These are phyloP conservation scores for Amphibolis antarctica DNA, from an alignment of 106 monocot species.

Conservation along the genomic window DNA sequence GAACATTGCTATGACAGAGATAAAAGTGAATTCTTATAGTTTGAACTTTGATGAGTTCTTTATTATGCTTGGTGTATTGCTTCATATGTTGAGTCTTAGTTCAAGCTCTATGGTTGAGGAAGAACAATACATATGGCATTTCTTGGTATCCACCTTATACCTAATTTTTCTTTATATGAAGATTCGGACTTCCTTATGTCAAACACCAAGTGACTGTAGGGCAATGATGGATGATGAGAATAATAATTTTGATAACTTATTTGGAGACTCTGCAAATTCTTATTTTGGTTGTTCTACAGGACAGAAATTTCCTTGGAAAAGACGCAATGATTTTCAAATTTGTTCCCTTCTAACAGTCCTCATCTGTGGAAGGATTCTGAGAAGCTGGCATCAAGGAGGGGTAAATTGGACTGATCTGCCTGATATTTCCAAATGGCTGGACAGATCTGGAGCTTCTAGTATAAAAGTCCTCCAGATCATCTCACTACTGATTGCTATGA, in stretches of 20 bases:
- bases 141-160: slow-evolving; percentile 61
- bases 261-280: slow-evolving; percentile 3
- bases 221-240: slow-evolving; percentile 5
- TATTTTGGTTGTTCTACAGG: neutral
- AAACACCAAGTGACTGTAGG: slow-evolving; percentile 5
- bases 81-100: slow-evolving; percentile 62
- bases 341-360: slow-evolving; percentile 45
- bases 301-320: neutral
- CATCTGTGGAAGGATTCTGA: slow-evolving; percentile 59
- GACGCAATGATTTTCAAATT: slow-evolving; percentile 9
- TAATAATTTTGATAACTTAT: slow-evolving; percentile 1
- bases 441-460: slow-evolving; percentile 27
- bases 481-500: slow-evolving; percentile 37
- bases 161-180: slow-evolving; percentile 48
- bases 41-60: slow-evolving; percentile 43
- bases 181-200: slow-evolving; percentile 17
- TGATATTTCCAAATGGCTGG: slow-evolving; percentile 82
- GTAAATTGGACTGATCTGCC: slow-evolving; percentile 81
- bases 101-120: slow-evolving; percentile 96
- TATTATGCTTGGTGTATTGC: slow-evolving; percentile 30
- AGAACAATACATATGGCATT: slow-evolving; percentile 98
- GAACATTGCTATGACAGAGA: neutral
- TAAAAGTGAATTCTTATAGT: neutral
- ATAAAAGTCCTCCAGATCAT: slow-evolving; percentile 40
- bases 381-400: slow-evolving; percentile 97